These are phyloP conservation scores for Tetrahymena borealis DNA, from an alignment of 73 alveolate genomes.

Conservation along the genomic window DNA sequence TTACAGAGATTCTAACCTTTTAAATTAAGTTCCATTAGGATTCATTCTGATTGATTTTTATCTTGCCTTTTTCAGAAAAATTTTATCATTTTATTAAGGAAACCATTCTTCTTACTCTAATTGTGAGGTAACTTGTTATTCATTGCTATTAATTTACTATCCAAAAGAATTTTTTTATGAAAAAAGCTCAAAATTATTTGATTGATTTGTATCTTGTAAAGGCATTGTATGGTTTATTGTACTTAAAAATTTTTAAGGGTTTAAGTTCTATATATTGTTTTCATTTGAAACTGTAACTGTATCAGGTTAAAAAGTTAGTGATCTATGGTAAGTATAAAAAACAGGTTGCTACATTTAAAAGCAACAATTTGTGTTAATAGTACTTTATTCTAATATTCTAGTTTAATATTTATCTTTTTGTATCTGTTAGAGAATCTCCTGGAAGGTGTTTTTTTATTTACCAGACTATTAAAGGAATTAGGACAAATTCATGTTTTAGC, in stretches of 20 bases:
- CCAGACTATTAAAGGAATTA: neutral
- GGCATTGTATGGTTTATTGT: too few relatives aligned
- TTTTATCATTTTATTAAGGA: neutral
- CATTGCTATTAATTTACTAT: neutral
- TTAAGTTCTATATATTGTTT: neutral
- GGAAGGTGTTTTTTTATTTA: neutral
- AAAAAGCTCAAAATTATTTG: too few relatives aligned
- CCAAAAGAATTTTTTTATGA: neutral
- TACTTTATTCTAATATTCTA: neutral
- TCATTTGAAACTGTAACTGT: neutral
- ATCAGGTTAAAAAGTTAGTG: neutral
- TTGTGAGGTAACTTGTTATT: neutral
- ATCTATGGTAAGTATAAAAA: neutral
- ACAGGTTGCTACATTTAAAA: neutral
- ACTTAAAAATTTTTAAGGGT: too few relatives aligned
- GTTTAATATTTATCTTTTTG: neutral
- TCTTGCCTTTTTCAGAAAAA: neutral
- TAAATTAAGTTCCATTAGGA: neutral
- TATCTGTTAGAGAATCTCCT: neutral
- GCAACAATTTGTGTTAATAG: neutral
- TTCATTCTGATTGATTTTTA: neutral
- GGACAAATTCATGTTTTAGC: neutral
- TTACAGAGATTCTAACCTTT: neutral
- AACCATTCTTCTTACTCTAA: neutral
- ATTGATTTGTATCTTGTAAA: neutral